Conservation (phyloP, 495 filamentous ascomycete genomes). For the Neurospora sublineolata region DNA sequence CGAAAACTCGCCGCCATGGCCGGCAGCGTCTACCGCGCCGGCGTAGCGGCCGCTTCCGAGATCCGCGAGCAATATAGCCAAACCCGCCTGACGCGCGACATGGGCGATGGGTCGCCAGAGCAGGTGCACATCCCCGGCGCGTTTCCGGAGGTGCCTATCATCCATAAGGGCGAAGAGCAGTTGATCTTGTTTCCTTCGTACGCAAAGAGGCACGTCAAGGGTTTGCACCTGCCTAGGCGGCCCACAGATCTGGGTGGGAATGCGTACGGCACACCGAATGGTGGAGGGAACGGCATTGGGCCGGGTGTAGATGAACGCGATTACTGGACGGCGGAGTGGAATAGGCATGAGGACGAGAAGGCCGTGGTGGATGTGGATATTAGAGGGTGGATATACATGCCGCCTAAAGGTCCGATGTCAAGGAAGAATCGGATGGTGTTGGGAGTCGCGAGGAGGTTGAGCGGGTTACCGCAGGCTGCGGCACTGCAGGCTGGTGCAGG, state of each 20-base stretch:
- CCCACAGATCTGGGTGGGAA: background rate
- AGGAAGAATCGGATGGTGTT: conserved; percentile 77
- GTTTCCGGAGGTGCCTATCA: conserved; percentile 72
- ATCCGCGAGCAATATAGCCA: conserved; percentile 84
- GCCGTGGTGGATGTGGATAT: conserved; percentile 89
- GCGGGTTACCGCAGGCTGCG: conserved; percentile 51
- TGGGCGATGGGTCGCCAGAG: conserved; percentile 24
- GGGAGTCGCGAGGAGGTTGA: conserved; percentile 70
- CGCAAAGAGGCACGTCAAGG: conserved; percentile 55
- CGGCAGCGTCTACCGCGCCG: conserved; percentile 45
- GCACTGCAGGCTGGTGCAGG: conserved; percentile 33
- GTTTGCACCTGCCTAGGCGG: conserved; percentile 1
- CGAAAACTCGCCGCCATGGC: conserved; percentile 59
- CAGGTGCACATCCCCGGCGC: conserved; percentile 54
- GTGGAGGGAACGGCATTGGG: conserved; percentile 1
- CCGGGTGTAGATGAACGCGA: conserved; percentile 40
- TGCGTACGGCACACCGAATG: background rate
- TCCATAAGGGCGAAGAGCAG: conserved; percentile 71
- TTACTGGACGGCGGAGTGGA: conserved; percentile 61
- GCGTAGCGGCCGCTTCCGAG: conserved; percentile 82
- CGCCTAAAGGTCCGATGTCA: conserved; percentile 75
- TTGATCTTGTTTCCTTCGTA: conserved; percentile 93
- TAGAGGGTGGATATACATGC: conserved; percentile 85
- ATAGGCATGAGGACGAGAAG: conserved; percentile 59
- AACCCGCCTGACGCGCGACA: conserved; percentile 38